These are phyloP conservation scores for Parasarocladium wereldwijsianum DNA, from an alignment of 2,329 filamentous ascomycete genomes.

Conservation along the genomic window DNA sequence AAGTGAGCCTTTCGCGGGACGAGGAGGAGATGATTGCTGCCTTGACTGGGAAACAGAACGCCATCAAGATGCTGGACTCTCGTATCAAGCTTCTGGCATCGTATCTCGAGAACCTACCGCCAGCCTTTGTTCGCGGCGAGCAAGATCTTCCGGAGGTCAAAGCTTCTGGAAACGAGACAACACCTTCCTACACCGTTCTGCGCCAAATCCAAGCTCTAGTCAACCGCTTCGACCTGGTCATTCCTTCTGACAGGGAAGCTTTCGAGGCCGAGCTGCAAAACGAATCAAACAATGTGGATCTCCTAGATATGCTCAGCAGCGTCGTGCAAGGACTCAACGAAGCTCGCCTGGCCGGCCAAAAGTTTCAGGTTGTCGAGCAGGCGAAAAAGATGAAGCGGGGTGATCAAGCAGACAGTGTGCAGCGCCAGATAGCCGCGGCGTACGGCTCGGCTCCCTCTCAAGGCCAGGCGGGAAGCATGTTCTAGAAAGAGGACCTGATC, in stretches of 20 bases:
- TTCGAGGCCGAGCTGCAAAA: constrained; percentile 59
- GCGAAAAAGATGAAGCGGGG: constrained; percentile 12
- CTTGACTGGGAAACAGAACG: constrained; percentile 79
- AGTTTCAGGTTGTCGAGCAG: constrained; percentile 46
- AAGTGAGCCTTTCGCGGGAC: constrained; percentile 35
- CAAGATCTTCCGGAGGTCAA: constrained; percentile 9
- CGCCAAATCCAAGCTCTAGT: constrained; percentile 81
- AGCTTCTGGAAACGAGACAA: constrained; percentile 20
- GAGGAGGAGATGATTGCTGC: constrained; percentile 48
- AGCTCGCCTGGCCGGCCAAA: constrained; percentile 61
- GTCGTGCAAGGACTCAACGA: constrained; percentile 60
- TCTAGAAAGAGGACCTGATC: too few relatives aligned
- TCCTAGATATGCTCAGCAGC: constrained; percentile 61
- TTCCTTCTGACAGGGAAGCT: constrained; percentile 49
- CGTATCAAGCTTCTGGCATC: constrained; percentile 56
- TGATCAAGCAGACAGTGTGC: too few relatives aligned
- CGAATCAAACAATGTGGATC: constrained; percentile 71
- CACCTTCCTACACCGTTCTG: constrained; percentile 56
- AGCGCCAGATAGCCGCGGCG: too few relatives aligned
- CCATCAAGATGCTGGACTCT: constrained; percentile 81
- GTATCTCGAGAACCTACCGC: constrained; percentile 64
- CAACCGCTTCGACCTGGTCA: constrained; percentile 67
- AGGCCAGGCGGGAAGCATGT: too few relatives aligned
- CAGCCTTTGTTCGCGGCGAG: constrained; percentile 38
- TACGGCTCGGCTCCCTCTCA: too few relatives aligned